Evolutionary conservation across 805 yeast genomes (phyloP), one percentile per base, ranked within the genome.

Genomic region (Candida sanyiensis): DNA sequence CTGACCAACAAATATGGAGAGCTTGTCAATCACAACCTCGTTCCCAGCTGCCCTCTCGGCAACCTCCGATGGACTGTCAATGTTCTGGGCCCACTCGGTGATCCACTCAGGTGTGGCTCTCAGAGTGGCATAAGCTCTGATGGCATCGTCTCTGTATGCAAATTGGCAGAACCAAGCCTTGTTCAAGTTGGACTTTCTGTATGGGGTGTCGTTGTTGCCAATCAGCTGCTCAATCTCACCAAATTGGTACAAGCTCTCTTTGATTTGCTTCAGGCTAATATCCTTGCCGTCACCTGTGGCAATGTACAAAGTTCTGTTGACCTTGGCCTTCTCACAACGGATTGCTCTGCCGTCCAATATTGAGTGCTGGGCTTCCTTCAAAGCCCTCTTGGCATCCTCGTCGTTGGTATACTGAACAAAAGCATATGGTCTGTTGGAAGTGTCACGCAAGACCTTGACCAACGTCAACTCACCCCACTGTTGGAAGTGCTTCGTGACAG

Each of bases 291-390:
- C 41, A 12, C 58, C 48, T 10, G 62, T 57, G 10, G 77, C 61
- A 32, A 87, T 58, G 55, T 75, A 83, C 29, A 90, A 64, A 11
- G 97, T 89, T 47, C 97, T 70, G 60, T 89, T 90, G 33, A 89
- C 96, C 52, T 83, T 80, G 1, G 97, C 97, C 15, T 80, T 80
- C 61, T 90, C 97, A 62, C 95, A 85, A 40, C 97, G 72, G 31
- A 90, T 75, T 4, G 76, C 66, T 56, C 95, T 71, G 11, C 88
- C 94, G 56, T 84, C 77, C 34, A 88, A 60, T 6, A 66, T 58
- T 6, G 86, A 69, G 40, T 80, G 78, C 51, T 84, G 90, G 9
- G 87, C 95, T 43, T 69, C 67, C 15, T 57, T 60, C 38, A 87
- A 70, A 1, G 96, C 96, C 5, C 47, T 55, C 44, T 70, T 67